Evolutionary conservation across 108 stramenopile species (phyloP).

Genomic region (Nitzschia putrida): DNA sequence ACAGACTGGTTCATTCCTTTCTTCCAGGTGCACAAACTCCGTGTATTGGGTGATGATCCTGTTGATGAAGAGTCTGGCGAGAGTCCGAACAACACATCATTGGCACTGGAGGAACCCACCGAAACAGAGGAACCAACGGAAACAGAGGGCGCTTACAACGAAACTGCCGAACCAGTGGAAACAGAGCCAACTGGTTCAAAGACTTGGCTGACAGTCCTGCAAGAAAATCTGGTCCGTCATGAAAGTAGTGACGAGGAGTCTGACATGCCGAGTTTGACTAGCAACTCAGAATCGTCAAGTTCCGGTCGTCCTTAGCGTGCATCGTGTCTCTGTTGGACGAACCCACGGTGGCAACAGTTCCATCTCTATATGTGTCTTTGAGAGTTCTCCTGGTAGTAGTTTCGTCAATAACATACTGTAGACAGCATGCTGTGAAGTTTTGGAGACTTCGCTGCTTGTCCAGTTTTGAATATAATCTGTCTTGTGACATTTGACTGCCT

Average conservation of each 20-base stretch:
- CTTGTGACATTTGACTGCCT: too few species aligned
- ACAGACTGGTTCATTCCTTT: conserved; percentile 23
- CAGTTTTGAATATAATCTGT: too few species aligned
- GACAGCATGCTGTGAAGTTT: too few species aligned
- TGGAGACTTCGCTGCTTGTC: too few species aligned
- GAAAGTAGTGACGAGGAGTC: conserved; percentile 11
- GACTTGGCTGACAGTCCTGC: conserved; percentile 9
- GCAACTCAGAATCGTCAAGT: too few species aligned
- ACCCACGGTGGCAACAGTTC: too few species aligned
- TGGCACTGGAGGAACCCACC: neutral
- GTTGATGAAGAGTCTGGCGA: neutral
- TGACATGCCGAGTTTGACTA: too few species aligned
- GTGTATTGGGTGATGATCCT: conserved; percentile 6
- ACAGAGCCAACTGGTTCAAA: neutral
- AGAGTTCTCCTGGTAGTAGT: too few species aligned
- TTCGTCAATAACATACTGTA: too few species aligned
- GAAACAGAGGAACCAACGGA: conserved; percentile 3
- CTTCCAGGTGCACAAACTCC: conserved; percentile 15
- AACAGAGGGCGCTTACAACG: neutral
- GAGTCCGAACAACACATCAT: neutral
- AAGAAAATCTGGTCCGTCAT: conserved; percentile 15
- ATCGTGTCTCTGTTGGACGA: too few species aligned
- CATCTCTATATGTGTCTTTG: too few species aligned
- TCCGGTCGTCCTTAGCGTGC: too few species aligned
- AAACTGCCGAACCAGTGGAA: neutral